Percentiles rank a stretch among this genome's conserved stretches.
These are phyloP conservation scores for Tinospora cordifolia DNA, from an alignment of 164 flowering plant species.

Conservation along the genomic window DNA sequence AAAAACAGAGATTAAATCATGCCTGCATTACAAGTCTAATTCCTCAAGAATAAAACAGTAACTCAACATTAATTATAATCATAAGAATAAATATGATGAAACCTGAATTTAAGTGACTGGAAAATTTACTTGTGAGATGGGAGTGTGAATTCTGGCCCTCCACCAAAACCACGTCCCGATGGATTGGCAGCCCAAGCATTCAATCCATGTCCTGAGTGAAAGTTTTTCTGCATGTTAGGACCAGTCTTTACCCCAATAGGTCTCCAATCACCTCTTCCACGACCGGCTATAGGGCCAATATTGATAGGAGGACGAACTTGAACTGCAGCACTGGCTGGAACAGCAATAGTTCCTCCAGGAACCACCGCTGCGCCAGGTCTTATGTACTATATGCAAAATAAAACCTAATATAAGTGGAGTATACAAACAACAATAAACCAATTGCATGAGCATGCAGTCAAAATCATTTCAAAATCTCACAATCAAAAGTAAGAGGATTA, in stretches of 20 bases:
- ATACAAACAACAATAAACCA: conserved; percentile 12
- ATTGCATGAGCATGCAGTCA: not conserved
- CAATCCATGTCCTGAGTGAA: conserved; percentile 58
- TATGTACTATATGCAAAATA: conserved; percentile 61
- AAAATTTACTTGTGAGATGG: conserved; percentile 90
- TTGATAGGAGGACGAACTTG: conserved; percentile 72
- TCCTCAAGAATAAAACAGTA: not conserved
- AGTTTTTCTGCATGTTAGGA: conserved; percentile 51
- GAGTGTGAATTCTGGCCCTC: conserved; percentile 87
- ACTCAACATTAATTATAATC: not conserved
- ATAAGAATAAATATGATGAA: no score
- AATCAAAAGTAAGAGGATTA: not conserved
- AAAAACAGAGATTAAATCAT: not conserved
- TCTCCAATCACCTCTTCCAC: conserved; percentile 74
- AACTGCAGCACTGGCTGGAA: conserved; percentile 47
- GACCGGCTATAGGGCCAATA: conserved; percentile 39
- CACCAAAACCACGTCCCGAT: conserved; percentile 68
- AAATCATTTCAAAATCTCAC: not conserved
- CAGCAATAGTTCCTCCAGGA: conserved; percentile 45
- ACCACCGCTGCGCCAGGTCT: conserved; percentile 86
- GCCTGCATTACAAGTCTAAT: not conserved
- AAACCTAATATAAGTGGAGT: not conserved
- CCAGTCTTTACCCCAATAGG: conserved; percentile 44
- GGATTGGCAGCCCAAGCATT: conserved; percentile 55
- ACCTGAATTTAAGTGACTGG: not conserved